phyloP scores from a whole-genome alignment of 305 asterid species.

The Fraxinus floribunda region DNA sequence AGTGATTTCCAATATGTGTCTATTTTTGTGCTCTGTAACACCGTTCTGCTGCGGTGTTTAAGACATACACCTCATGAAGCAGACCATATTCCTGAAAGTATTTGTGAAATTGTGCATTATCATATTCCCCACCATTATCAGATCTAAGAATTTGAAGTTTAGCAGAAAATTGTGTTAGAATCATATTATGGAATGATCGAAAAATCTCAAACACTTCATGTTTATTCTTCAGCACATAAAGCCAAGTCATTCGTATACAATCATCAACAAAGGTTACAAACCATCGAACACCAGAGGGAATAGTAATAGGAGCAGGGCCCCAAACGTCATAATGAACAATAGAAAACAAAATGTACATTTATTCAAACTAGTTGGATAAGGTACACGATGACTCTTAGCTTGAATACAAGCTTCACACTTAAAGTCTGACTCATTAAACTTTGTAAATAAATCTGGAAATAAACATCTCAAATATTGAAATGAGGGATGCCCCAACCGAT shows the following conservation, averaged over 20 bases:
- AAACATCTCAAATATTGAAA: neutral
- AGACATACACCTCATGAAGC: neutral
- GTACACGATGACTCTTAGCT: too few species aligned
- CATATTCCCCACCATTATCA: constrained; percentile 12
- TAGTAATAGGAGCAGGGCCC: too few species aligned
- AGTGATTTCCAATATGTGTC: neutral
- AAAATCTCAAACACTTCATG: neutral
- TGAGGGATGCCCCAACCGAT: neutral
- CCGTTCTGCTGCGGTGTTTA: neutral
- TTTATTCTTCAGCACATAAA: too few species aligned
- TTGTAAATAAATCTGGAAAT: neutral
- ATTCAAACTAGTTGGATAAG: too few species aligned
- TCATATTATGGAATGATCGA: neutral
- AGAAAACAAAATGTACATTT: too few species aligned
- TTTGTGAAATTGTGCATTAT: neutral
- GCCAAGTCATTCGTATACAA: too few species aligned
- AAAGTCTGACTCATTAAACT: neutral
- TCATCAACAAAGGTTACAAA: too few species aligned
- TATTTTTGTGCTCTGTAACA: neutral
- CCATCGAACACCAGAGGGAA: too few species aligned
- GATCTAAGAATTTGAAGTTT: neutral
- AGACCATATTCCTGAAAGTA: neutral
- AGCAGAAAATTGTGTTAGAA: neutral
- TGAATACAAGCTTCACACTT: neutral
- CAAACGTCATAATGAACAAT: too few species aligned